Evolutionary conservation across 106 monocot species (phyloP).

Genomic region (Allium fistulosum): DNA sequence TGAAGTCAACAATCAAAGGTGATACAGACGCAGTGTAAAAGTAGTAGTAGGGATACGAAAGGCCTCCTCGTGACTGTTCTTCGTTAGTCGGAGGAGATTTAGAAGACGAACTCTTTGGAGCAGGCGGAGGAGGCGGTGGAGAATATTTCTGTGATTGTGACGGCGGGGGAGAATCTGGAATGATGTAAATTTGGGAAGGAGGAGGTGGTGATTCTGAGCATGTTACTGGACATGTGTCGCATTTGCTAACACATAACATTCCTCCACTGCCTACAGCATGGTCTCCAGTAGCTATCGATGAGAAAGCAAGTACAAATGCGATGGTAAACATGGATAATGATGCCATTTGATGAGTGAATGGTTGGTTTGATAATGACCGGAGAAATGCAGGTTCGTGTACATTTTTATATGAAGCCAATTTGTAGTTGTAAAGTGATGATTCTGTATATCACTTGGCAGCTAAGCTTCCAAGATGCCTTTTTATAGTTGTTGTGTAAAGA

Average conservation of each 20-base stretch:
- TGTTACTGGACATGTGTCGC: constrained; percentile 4
- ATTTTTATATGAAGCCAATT: neutral
- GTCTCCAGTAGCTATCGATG: neutral
- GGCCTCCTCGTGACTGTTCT: neutral
- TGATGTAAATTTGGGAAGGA: constrained; percentile 1
- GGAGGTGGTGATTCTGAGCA: constrained; percentile 5
- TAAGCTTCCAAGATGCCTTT: constrained; percentile 6
- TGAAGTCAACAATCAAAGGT: neutral
- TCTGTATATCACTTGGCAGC: neutral
- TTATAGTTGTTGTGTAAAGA: neutral
- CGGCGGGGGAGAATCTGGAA: neutral
- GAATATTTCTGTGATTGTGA: neutral
- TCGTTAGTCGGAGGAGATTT: neutral
- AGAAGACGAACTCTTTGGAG: neutral
- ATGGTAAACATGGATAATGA: neutral
- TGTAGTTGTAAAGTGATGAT: neutral
- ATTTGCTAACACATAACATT: constrained; percentile 5
- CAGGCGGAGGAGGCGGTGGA: neutral
- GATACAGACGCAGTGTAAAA: constrained; percentile 3
- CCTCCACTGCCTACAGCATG: neutral
- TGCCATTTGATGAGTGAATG: neutral
- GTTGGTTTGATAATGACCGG: neutral
- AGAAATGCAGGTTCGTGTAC: neutral
- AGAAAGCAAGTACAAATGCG: neutral
- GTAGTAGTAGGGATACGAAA: constrained; percentile 11